Evolutionary conservation across 805 yeast genomes (phyloP), one percentile per base, ranked within the genome.

Genomic region (Candida ulmi): DNA sequence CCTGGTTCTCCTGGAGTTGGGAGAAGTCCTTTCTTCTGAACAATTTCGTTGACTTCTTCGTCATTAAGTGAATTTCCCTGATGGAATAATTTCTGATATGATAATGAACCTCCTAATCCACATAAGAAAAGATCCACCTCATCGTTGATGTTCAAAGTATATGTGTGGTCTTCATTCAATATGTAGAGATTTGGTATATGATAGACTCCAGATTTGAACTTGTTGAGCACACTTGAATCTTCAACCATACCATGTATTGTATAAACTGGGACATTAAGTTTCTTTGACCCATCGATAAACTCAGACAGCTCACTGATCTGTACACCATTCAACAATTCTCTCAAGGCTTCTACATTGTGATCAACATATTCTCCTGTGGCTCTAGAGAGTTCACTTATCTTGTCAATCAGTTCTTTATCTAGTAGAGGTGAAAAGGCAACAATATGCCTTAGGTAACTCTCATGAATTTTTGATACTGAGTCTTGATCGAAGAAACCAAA

Each of bases 211-310:
- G 65, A 58, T 40, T 79, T 69, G 57, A 84, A 74, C 62, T 74
- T 76, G 46, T 79, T 75, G 32, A 84, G 60, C 17, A 85, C 85
- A 4, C 71, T 54, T 2, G 86, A 77, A 55, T 84, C 95, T 55
- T 84, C 95, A 40, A 80, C 68, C 57, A 83, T 80, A 0, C 93
- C 93, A 50, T 74, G 80, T n/a, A 81, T 76, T 4, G 90, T 77
- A 62, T 84, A 85, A 1, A 85, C 86, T 0, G 95, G 93, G 3
- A 71, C 74, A 30, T 60, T 60, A 48, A 73, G 66, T 43, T 35
- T 46, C 37, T 55, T 52, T 34, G 61, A 61, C 9, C 74, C 84
- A 40, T 52, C 50, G 8, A 79, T 49, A 40, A 72, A 77, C 35
- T 63, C 57, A 32, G 72, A 64, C 33, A 80, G 58, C 47, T 80